These are phyloP conservation scores for Russula earlei DNA, from an alignment of 768 basidiomycete species.

Conservation along the genomic window DNA sequence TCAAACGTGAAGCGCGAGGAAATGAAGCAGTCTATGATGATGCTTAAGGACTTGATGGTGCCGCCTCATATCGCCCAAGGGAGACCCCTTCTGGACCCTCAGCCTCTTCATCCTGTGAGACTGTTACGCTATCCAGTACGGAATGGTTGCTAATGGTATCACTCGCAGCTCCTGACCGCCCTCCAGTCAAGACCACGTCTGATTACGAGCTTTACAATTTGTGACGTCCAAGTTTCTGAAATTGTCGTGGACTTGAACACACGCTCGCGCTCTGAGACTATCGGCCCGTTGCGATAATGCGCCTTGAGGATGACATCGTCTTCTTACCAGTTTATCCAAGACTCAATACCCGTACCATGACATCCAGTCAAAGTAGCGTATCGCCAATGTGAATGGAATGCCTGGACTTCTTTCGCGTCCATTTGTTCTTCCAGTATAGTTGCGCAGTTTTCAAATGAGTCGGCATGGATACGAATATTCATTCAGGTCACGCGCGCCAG, in stretches of 20 bases:
- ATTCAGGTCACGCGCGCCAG: no score
- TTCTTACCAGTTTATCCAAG: background rate
- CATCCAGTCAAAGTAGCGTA: background rate
- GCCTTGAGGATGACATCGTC: background rate
- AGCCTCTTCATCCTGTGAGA: background rate
- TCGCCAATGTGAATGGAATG: background rate
- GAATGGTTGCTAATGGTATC: background rate
- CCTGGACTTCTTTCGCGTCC: no score
- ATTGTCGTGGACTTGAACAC: background rate
- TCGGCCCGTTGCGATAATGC: conserved; percentile 1
- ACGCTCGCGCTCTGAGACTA: background rate
- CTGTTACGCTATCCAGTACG: background rate
- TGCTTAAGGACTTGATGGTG: no score
- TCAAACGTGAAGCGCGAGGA: background rate
- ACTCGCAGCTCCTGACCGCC: background rate
- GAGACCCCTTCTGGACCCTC: background rate
- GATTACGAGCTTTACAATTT: background rate
- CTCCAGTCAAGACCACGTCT: background rate
- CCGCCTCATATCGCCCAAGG: background rate
- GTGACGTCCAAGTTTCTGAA: background rate
- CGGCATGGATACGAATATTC: no score
- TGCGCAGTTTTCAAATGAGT: no score
- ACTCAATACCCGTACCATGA: background rate
- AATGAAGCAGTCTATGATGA: background rate
- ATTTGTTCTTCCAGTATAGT: no score